phyloP scores from a whole-genome alignment of 1,284 basidiomycete species.

The Sporisorium scitamineum region DNA sequence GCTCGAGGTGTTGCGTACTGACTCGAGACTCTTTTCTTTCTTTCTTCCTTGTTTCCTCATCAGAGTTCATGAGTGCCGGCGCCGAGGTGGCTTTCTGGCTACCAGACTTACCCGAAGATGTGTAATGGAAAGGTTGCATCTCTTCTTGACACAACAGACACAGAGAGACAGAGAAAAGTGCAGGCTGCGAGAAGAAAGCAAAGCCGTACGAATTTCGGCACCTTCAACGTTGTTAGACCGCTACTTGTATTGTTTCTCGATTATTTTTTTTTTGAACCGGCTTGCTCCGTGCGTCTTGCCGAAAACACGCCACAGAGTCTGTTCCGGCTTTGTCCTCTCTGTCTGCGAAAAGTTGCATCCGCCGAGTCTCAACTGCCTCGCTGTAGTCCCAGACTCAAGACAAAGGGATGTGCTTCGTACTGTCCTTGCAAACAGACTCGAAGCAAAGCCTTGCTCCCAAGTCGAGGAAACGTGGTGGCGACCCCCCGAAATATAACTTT shows the following conservation, averaged over 20 bases:
- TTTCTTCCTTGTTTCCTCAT: background rate
- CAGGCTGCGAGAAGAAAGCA: background rate
- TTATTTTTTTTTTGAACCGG: background rate
- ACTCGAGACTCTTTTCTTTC: background rate
- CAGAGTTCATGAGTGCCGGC: slow-evolving; percentile 61
- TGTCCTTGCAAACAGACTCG: too few species aligned
- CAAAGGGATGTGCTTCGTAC: too few species aligned
- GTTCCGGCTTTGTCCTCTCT: background rate
- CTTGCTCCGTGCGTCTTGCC: slow-evolving; percentile 5
- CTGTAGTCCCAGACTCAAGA: too few species aligned
- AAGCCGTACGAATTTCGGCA: background rate
- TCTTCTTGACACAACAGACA: background rate
- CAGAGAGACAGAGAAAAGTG: too few species aligned
- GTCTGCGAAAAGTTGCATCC: too few species aligned
- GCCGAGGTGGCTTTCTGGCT: slow-evolving; percentile 64
- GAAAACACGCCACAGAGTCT: too few species aligned
- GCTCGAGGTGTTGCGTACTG: slow-evolving; percentile 3
- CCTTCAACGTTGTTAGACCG: background rate
- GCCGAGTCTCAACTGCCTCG: too few species aligned
- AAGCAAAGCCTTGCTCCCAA: too few species aligned
- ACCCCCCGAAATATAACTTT: too few species aligned
- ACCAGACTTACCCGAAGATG: slow-evolving; percentile 49
- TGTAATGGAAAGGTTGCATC: slow-evolving; percentile 6
- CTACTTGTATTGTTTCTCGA: too few species aligned
- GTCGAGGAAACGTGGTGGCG: too few species aligned